phyloP scores from a whole-genome alignment of 2,329 filamentous ascomycete species.

The Hypoxylon rubiginosum region DNA sequence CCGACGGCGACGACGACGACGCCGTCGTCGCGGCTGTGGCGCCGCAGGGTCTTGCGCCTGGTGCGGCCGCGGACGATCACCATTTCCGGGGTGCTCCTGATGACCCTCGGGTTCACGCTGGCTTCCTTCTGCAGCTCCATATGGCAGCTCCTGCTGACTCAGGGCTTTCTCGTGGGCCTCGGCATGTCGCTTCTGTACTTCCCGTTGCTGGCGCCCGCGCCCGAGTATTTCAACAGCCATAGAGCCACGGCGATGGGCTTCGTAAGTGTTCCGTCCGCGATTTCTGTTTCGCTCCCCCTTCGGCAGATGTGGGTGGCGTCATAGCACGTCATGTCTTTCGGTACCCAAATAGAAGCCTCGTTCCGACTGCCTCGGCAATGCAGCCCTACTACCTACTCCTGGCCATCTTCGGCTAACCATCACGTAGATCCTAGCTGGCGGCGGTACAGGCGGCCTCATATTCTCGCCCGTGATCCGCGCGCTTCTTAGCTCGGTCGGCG shows the following conservation, averaged over 20 bases:
- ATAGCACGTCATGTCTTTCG: not conserved
- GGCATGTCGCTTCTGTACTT: slow-evolving; percentile 61
- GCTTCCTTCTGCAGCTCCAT: slow-evolving; percentile 55
- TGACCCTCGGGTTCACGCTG: slow-evolving; percentile 59
- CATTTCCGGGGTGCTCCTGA: slow-evolving; percentile 56
- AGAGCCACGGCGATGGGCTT: slow-evolving; percentile 62
- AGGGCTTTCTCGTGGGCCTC: slow-evolving; percentile 59
- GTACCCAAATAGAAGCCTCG: not conserved
- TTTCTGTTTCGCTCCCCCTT: not conserved
- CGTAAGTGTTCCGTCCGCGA: slow-evolving; percentile 45
- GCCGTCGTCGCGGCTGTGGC: slow-evolving; percentile 41
- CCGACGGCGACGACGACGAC: slow-evolving; percentile 29
- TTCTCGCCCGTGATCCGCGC: slow-evolving; percentile 57
- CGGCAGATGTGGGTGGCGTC: not conserved
- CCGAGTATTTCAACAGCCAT: slow-evolving; percentile 64
- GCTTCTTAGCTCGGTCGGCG: slow-evolving; percentile 58
- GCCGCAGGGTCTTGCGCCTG: slow-evolving; percentile 43
- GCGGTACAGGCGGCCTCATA: slow-evolving; percentile 58
- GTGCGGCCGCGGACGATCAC: slow-evolving; percentile 56
- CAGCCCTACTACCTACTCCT: not conserved
- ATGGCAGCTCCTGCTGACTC: slow-evolving; percentile 59
- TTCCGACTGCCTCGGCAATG: not conserved
- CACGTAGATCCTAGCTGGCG: slow-evolving; percentile 55
- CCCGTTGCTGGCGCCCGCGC: slow-evolving; percentile 60
- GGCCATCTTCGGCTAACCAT: slow-evolving; percentile 19